Percentiles rank a stretch among this genome's conserved stretches.
These are phyloP conservation scores for Pelargonium citronellum DNA, from an alignment of 441 rosid genomes.

Conservation along the genomic window DNA sequence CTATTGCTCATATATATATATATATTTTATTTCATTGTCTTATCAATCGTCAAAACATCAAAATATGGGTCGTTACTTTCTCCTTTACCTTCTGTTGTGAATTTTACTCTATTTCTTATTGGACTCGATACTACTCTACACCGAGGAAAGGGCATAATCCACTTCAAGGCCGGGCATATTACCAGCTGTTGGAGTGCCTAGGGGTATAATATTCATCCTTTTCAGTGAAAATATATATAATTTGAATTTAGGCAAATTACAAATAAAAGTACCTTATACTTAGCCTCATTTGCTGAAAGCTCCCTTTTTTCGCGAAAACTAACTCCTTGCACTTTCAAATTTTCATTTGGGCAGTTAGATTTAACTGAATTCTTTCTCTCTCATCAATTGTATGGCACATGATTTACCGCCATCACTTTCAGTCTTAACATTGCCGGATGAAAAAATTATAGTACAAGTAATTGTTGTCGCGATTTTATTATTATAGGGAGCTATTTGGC, in stretches of 20 bases:
- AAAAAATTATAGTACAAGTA: no score
- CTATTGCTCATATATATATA: not conserved
- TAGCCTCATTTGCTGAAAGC: no score
- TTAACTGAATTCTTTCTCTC: no score
- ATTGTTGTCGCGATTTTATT: no score
- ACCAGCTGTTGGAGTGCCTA: slow-evolving; percentile 93
- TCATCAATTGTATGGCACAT: no score
- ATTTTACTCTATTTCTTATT: slow-evolving; percentile 22
- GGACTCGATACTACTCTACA: slow-evolving; percentile 92
- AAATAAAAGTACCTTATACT: no score
- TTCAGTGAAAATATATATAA: not conserved
- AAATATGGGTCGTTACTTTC: not conserved
- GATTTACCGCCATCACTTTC: no score
- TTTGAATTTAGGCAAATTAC: not conserved
- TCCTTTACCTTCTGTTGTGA: not conserved
- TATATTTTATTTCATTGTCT: not conserved
- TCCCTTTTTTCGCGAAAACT: no score
- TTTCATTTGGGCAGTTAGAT: no score
- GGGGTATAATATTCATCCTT: slow-evolving; percentile 39
- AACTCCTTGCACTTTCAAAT: no score
- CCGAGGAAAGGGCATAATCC: slow-evolving; percentile 98
- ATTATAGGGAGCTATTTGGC: no score
- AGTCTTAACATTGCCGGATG: no score
- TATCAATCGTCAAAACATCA: not conserved
- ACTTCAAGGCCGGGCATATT: slow-evolving; percentile 95